A percentile compares a stretch with the other conserved stretches of the same genome.
phyloP scores from a whole-genome alignment of 208 protist genomes.

The Trypanosoma avium region DNA sequence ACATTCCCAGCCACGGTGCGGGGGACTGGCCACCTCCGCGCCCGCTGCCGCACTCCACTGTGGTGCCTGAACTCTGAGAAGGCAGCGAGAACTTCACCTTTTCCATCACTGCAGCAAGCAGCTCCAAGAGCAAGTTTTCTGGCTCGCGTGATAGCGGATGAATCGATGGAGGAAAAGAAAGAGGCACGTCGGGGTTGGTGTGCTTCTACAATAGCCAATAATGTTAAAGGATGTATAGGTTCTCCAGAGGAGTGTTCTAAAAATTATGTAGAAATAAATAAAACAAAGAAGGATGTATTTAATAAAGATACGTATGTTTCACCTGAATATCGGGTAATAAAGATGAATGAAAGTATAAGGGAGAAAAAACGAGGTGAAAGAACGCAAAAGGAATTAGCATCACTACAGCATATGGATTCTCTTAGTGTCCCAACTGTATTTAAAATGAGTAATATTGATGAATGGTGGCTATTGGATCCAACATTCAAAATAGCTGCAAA shows the following conservation, averaged over 20 bases:
- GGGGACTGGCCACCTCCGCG: constrained; percentile 36
- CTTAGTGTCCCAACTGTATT: constrained; percentile 42
- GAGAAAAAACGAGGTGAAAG: constrained; percentile 26
- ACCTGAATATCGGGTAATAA: constrained; percentile 34
- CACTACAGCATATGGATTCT: constrained; percentile 26
- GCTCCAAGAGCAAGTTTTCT: constrained; percentile 40
- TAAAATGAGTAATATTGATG: constrained; percentile 83
- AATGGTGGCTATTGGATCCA: constrained; percentile 73
- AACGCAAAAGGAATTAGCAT: constrained; percentile 21
- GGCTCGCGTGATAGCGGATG: constrained; percentile 37
- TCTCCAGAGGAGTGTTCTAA: background rate
- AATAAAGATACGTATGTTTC: constrained; percentile 42
- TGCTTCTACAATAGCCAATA: constrained; percentile 20
- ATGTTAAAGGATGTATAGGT: background rate
- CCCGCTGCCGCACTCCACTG: constrained; percentile 16
- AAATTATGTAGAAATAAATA: constrained; percentile 39
- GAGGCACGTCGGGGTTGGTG: constrained; percentile 40
- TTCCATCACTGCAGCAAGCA: too few relatives aligned
- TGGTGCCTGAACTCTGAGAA: constrained; percentile 10
- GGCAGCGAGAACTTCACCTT: constrained; percentile 12
- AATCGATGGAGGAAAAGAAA: constrained; percentile 40
- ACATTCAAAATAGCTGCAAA: constrained; percentile 36
- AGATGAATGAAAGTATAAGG: constrained; percentile 31
- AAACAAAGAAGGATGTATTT: constrained; percentile 9
- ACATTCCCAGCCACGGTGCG: constrained; percentile 58